Base-by-base conservation (phyloP, 495 filamentous ascomycete genomes). In the Neurospora sp. region DNA sequence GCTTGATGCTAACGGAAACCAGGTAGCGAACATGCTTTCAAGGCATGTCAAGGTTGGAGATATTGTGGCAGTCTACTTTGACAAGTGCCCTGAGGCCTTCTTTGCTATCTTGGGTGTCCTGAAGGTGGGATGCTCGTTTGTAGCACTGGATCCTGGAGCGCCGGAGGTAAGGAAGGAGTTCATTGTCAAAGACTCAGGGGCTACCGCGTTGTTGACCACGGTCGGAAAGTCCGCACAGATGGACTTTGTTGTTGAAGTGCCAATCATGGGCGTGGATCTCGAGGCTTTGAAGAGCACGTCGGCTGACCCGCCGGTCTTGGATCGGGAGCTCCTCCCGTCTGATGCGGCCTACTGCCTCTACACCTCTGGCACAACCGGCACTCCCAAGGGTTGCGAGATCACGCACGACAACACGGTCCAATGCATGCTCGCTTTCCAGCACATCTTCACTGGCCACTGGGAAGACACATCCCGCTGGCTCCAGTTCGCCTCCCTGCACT, bases 401-500 rank as follows among this genome's bases (percentile, higher is more conserved):
- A 92, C 89, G 3, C 93, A 94, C 75, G 85, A 91, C 72, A 94
- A 91, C 77, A 85, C 87, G 0, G 89, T 93, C 11, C 92, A 94
- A 75, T 91, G 91, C 35, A 92, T 94, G 86, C 83, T 90, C 5
- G 88, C 92, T 4, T 94, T 94, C 79, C 85, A 88, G 74, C 76
- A 86, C n/a, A 83, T 94, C 5, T 94, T 94, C 75, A 71, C 78
- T 9, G 87, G 84, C 1, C 89, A 89, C 73, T 94, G 93, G 93
- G 85, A 89, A 73, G 73, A 80, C 4, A 78, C 87, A 16, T 95
- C 93, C 1, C 86, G 89, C 68, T 96, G 91, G 89, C 83, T 97
- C 16, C 93, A 97, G 79, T 97, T 97, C 76, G 93, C 93, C 8
- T 93, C 92, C 1, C 92, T 94, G 71, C 93, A 95, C 78, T 97